Evolutionary conservation across 768 basidiomycete species (phyloP).

Genomic region (Auricularia heimuer): DNA sequence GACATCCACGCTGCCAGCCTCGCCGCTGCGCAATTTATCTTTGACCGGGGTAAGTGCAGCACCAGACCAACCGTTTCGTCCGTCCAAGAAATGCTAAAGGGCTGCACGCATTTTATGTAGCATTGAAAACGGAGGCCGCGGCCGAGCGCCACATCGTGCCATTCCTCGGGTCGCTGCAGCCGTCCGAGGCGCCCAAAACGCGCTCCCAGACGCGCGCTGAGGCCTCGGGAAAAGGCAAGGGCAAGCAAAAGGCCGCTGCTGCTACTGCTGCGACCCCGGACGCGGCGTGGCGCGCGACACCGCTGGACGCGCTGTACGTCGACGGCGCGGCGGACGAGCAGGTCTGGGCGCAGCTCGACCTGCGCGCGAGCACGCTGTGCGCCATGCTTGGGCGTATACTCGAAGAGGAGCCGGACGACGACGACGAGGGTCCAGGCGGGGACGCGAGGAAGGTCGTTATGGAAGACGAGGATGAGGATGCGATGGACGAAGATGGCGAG

Average conservation of each 20-base stretch:
- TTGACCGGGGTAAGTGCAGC: conserved; percentile 54
- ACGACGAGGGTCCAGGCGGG: conserved; percentile 11
- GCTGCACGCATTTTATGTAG: conserved; percentile 24
- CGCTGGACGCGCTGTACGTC: conserved; percentile 62
- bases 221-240: conserved; percentile 3
- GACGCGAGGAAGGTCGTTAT: conserved; percentile 8
- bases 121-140: conserved; percentile 53
- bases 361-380: conserved; percentile 62
- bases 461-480: conserved; percentile 22
- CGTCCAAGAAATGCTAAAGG: too few species aligned
- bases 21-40: conserved; percentile 61
- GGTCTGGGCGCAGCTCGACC: conserved; percentile 89
- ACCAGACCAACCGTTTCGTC: too few species aligned
- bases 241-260: not conserved
- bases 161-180: conserved; percentile 57
- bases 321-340: conserved; percentile 79
- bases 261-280: not conserved
- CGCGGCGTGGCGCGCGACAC: conserved; percentile 38
- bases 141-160: conserved; percentile 56
- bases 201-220: conserved; percentile 48
- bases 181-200: conserved; percentile 63
- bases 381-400: conserved; percentile 34
- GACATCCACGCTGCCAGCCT: conserved; percentile 51
- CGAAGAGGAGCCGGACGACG: conserved; percentile 9
- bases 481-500: conserved; percentile 18